phyloP scores from a whole-genome alignment of 2,329 filamentous ascomycete genomes.

The Dactylellina sp. region DNA sequence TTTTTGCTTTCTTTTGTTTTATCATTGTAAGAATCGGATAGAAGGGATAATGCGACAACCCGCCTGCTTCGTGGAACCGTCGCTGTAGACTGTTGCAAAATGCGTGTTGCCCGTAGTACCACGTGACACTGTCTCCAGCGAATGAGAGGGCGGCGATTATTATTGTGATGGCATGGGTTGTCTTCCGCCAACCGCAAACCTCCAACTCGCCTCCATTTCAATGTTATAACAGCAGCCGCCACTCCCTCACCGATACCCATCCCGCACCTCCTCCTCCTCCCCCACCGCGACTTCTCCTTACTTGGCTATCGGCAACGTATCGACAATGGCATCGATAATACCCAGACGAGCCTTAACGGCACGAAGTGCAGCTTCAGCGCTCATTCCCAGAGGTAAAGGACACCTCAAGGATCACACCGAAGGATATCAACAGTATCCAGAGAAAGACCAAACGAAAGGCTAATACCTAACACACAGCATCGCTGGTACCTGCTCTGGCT shows the following conservation, averaged over 20 bases:
- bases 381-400: constrained; percentile 51
- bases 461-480: constrained; percentile 18
- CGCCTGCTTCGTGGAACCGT: too few species aligned
- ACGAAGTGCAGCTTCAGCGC: constrained; percentile 43
- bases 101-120: constrained; percentile 16
- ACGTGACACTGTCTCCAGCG: constrained; percentile 46
- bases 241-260: not conserved
- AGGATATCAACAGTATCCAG: not conserved
- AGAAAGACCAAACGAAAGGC: not conserved
- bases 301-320: constrained; percentile 2
- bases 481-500: constrained; percentile 43
- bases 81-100: constrained; percentile 25
- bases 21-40: not conserved
- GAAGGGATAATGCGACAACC: too few species aligned
- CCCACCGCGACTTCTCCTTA: constrained; percentile 1
- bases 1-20: constrained; percentile 19
- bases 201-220: constrained; percentile 34
- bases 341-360: constrained; percentile 48
- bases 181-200: constrained; percentile 42
- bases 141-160: constrained; percentile 39
- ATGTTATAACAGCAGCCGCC: constrained; percentile 36
- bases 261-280: constrained; percentile 25
- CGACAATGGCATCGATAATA: constrained; percentile 55
- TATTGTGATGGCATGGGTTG: constrained; percentile 49
- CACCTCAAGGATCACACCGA: not conserved